Evolutionary conservation across 73 alveolate species (phyloP), one percentile per base, ranked within the genome.

Genomic region (Stentor coeruleus): DNA sequence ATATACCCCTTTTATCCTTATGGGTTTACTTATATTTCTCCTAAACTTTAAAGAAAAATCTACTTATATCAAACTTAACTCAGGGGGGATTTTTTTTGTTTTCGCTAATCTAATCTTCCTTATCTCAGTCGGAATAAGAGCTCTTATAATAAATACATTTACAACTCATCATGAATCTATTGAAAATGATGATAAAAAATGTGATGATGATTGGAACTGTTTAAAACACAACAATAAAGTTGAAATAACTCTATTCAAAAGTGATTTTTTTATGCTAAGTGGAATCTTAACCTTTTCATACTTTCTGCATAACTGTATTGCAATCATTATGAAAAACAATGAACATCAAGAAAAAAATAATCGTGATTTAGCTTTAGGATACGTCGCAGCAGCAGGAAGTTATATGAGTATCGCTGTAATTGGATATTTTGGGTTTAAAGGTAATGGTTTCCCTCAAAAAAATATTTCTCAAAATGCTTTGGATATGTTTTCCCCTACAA

Each of bases 401-500:
- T 93, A 93, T 84, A 74, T 86, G 20, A 73, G 81, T 30, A 87
- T 91, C 26, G 97, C 96, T 15, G 82, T 84, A 73, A 2, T 91
- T 84, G 98, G 98, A 26, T 93, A 90, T 82, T 77, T 93, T 77
- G 98, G 98, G 36, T 93, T 93, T 83, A 49, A 20, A 39, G 92
- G 92, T 31, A 82, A 66, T 72, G 82, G 87, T 3, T 86, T 86
- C 76, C 3, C 82, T 3, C 57, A n/a, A 11, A 4, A 30, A 2
- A 20, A 15, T 3, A 84, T 87, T 3, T 73, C 79, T 3, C 77
- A 87, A 66, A 87, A 87, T 40, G 88, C 90, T 38, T 75, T 87
- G 55, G 75, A 75, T 3, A 87, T 87, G 93, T 87, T 87, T 58
- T 57, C 84, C 0, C 35, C 66, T 3, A 58, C 81, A 30, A 81